phyloP scores from a whole-genome alignment of 2,329 filamentous ascomycete genomes.

The Coniochaeta sp. region DNA sequence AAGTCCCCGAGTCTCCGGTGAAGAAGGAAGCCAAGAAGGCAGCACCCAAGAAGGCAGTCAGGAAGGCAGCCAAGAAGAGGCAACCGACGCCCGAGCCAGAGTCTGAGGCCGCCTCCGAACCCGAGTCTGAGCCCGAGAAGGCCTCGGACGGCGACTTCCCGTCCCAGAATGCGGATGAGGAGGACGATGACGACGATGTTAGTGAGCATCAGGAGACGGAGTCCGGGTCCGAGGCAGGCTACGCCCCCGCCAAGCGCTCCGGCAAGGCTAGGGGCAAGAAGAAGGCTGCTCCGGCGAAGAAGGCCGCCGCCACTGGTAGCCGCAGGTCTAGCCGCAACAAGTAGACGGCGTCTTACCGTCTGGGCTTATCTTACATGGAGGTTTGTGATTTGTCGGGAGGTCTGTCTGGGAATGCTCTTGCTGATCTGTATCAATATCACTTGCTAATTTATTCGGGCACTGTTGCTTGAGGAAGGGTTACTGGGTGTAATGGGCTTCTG shows the following conservation, averaged over 20 bases:
- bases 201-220: not conserved
- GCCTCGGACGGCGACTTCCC: constrained; percentile 6
- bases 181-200: not conserved
- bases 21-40: constrained; percentile 7
- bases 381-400: not conserved
- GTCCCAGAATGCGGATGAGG: not conserved
- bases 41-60: not conserved
- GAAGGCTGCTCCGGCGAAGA: not conserved
- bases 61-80: too few relatives aligned
- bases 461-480: too few relatives aligned
- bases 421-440: too few relatives aligned
- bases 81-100: not conserved
- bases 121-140: constrained; percentile 9
- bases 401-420: not conserved
- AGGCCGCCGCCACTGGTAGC: not conserved
- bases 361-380: not conserved
- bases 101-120: constrained; percentile 5
- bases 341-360: too few relatives aligned
- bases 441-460: too few relatives aligned
- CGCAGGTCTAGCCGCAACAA: not conserved
- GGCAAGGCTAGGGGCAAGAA: not conserved
- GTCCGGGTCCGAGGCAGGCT: not conserved
- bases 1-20: constrained; percentile 6
- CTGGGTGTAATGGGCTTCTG: too few relatives aligned
- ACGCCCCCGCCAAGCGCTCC: not conserved